Evolutionary conservation across 345 rosid genomes (phyloP).

Genomic region (Arabis hirsuta): DNA sequence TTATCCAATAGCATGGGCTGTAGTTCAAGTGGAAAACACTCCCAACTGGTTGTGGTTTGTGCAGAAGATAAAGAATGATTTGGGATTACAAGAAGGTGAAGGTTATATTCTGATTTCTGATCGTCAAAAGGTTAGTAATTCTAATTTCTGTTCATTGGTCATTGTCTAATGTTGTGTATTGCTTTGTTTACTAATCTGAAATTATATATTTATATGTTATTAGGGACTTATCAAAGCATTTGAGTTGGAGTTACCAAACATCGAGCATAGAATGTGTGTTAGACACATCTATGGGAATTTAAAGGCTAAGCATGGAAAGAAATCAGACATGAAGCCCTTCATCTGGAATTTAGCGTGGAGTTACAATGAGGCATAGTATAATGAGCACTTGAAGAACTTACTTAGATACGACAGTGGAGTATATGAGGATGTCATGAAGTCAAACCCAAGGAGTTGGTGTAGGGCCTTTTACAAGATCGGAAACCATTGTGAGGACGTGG

Average conservation of each 20-base stretch:
- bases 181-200: too few relatives aligned
- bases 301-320: not conserved
- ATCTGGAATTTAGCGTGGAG: not conserved
- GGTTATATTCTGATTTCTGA: too few relatives aligned
- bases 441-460: not conserved
- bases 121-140: too few relatives aligned
- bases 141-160: too few relatives aligned
- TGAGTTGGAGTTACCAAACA: not conserved
- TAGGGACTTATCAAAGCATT: not conserved
- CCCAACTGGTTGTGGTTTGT: too few relatives aligned
- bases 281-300: not conserved
- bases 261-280: not conserved
- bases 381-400: not conserved
- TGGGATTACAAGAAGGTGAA: too few relatives aligned
- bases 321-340: not conserved
- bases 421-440: not conserved
- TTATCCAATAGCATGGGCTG: too few relatives aligned
- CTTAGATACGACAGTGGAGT: too few relatives aligned
- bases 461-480: not conserved
- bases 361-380: not conserved
- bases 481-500: not conserved
- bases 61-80: too few relatives aligned
- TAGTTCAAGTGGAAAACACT: too few relatives aligned
- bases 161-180: too few relatives aligned
- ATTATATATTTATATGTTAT: too few relatives aligned